These are phyloP conservation scores for Mycena polygramma DNA, from an alignment of 768 basidiomycete genomes.

Conservation along the genomic window DNA sequence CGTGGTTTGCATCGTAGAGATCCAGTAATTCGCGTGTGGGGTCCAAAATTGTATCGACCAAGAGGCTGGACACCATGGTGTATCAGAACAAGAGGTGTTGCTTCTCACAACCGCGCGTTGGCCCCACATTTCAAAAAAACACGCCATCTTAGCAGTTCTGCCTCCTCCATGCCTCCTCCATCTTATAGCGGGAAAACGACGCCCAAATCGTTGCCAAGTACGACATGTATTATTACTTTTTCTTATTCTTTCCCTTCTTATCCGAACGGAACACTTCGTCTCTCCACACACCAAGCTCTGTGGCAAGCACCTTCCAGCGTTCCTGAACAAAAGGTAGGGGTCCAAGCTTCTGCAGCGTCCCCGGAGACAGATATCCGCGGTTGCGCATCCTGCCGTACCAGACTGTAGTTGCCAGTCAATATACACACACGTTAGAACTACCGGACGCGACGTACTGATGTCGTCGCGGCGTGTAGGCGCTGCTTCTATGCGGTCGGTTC, in stretches of 20 bases:
- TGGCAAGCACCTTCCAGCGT: constrained; percentile 76
- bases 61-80: constrained; percentile 66
- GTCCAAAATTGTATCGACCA: constrained; percentile 62
- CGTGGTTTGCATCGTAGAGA: constrained; percentile 53
- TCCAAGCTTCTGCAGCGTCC: constrained; percentile 65
- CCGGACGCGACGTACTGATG: constrained; percentile 69
- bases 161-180: too few species aligned
- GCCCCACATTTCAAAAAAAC: too few species aligned
- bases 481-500: constrained; percentile 78
- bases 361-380: constrained; percentile 79
- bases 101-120: too few species aligned
- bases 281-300: constrained; percentile 71
- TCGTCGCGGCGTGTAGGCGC: constrained; percentile 89
- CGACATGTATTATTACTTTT: not conserved
- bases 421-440: constrained; percentile 7
- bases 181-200: too few species aligned
- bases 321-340: constrained; percentile 73
- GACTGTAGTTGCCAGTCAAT: constrained; percentile 54
- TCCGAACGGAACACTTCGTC: constrained; percentile 53
- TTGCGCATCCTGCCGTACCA: constrained; percentile 85
- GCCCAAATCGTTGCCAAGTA: too few species aligned
- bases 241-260: constrained; percentile 45
- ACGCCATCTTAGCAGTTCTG: too few species aligned
- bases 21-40: constrained; percentile 63
- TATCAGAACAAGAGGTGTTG: too few species aligned